Evolutionary conservation across 306 rosid species (phyloP).

Genomic region (Cicer yamashitae): DNA sequence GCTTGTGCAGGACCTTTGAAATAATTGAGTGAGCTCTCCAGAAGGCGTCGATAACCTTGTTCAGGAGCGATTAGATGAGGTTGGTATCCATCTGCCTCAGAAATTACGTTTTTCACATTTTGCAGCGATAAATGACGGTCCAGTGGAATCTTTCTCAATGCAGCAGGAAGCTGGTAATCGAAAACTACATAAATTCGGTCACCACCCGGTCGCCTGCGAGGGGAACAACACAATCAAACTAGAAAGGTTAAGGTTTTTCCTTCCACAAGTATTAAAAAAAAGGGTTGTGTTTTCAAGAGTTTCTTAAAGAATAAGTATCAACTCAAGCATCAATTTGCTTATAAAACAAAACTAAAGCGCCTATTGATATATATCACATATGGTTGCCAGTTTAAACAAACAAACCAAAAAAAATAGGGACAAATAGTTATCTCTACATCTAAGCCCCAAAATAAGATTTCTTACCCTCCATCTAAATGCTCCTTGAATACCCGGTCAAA

Average conservation of each 20-base stretch:
- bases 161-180: constrained; percentile 96
- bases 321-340: background rate
- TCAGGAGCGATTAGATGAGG: constrained; percentile 94
- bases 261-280: background rate
- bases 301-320: constrained; percentile 1
- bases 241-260: constrained; percentile 31
- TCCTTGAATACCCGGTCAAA: constrained; percentile 91
- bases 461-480: constrained; percentile 96
- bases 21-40: constrained; percentile 79
- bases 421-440: background rate
- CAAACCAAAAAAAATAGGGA: background rate
- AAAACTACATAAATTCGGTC: constrained; percentile 86
- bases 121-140: constrained; percentile 86
- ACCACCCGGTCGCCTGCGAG: constrained; percentile 86
- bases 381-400: background rate
- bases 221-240: constrained; percentile 41
- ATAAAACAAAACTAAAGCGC: too few species aligned
- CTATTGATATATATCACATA: background rate
- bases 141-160: constrained; percentile 94
- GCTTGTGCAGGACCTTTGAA: constrained; percentile 98
- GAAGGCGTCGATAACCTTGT: constrained; percentile 94
- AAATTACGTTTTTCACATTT: constrained; percentile 87
- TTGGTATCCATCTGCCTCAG: constrained; percentile 98
- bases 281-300: background rate
- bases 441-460: background rate